phyloP scores from a whole-genome alignment of 305 asterid genomes.

The Lippia alba region DNA sequence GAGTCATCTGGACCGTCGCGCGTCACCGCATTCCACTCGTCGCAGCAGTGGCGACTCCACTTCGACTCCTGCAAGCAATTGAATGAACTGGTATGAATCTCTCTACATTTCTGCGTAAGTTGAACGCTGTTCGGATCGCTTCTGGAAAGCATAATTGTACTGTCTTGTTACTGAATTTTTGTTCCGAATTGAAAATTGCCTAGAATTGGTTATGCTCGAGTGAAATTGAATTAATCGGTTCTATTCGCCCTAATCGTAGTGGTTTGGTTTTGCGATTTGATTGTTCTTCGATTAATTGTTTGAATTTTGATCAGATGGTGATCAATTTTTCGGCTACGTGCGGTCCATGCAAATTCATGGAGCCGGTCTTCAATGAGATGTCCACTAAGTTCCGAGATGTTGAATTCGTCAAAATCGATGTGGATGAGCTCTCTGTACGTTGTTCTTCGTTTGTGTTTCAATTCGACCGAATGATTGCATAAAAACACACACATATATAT shows the following conservation, averaged over 20 bases:
- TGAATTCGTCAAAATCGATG: slow-evolving; percentile 85
- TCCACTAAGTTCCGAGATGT: slow-evolving; percentile 65
- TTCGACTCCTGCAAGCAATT: slow-evolving; percentile 64
- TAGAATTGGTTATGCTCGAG: neutral
- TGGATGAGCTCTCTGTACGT: slow-evolving; percentile 79
- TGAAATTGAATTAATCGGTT: neutral
- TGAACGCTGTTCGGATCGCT: slow-evolving; percentile 1
- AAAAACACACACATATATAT: no score
- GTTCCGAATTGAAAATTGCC: slow-evolving; percentile 7
- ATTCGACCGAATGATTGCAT: neutral
- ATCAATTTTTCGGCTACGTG: slow-evolving; percentile 95
- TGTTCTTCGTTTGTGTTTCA: neutral
- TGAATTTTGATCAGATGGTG: slow-evolving; percentile 54
- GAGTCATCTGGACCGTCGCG: slow-evolving; percentile 63
- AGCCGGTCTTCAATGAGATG: slow-evolving; percentile 65
- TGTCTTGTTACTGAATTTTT: neutral
- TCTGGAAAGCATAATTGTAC: neutral
- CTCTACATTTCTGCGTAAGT: neutral
- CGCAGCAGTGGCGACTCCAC: slow-evolving; percentile 76
- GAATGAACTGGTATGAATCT: slow-evolving; percentile 69
- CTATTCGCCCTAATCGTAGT: neutral
- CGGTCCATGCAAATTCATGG: slow-evolving; percentile 90
- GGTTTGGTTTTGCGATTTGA: slow-evolving; percentile 13
- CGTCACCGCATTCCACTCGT: slow-evolving; percentile 71
- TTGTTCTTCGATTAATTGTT: neutral